Conservation (phyloP, 495 filamentous ascomycete genomes). For the Talaromyces borbonicus region DNA sequence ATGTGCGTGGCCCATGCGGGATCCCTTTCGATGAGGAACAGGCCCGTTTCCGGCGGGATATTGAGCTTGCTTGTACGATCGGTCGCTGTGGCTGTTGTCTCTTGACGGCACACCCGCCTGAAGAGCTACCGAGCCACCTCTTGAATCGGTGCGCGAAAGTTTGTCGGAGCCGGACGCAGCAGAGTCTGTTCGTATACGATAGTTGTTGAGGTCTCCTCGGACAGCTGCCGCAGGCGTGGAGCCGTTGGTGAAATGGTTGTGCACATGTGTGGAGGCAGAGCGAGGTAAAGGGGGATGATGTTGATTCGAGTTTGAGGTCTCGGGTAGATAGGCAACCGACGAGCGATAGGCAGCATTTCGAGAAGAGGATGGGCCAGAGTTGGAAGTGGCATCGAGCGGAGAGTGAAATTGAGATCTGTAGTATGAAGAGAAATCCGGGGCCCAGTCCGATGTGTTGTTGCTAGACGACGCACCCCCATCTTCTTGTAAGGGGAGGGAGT, state of each 20-base stretch:
- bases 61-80: conserved; percentile 51
- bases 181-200: conserved; percentile 54
- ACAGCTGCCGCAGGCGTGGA: conserved; percentile 2
- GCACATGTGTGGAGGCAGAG: conserved; percentile 16
- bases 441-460: background rate
- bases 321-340: conserved; percentile 16
- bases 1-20: conserved; percentile 33
- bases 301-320: conserved; percentile 18
- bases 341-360: conserved; percentile 13
- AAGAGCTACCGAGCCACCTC: conserved; percentile 50
- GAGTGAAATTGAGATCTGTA: conserved; percentile 6
- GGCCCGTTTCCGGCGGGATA: conserved; percentile 45
- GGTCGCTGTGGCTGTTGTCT: conserved; percentile 62
- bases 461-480: background rate
- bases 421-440: background rate
- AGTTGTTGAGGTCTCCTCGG: conserved; percentile 18
- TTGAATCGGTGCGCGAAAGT: conserved; percentile 47
- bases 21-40: conserved; percentile 39
- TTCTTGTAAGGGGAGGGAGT: background rate
- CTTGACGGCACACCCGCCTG: conserved; percentile 55
- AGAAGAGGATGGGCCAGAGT: too few species aligned
- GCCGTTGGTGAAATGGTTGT: conserved; percentile 34
- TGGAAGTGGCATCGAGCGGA: background rate
- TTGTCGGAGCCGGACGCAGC: conserved; percentile 51
- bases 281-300: conserved; percentile 10